Base-by-base conservation (phyloP, 805 yeast genomes). In the Myxozyma lipomycoides region DNA sequence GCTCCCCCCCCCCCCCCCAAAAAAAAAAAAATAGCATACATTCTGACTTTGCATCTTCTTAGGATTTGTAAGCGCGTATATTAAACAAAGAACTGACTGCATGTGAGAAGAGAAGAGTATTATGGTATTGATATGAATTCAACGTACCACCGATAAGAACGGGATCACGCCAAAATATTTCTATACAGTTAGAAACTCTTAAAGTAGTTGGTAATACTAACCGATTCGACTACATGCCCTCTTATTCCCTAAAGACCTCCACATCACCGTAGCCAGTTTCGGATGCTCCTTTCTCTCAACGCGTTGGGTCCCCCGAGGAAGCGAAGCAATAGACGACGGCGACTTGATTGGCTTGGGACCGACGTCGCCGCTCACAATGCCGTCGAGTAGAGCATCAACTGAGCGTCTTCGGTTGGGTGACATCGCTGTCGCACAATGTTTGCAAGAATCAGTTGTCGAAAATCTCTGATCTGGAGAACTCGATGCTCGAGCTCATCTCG, bases 171-270 rank as follows among this genome's bases (percentile, higher is more conserved):
- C n/a, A n/a, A n/a, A n/a, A n/a, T n/a, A n/a, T n/a, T n/a, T n/a
- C n/a, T n/a, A 28, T 9, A 28, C 12, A 28, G 32, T 7, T 28
- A 12, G 7, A 7, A 28, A 28, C 12, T 12, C 7, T 28, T 12
- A 28, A 7, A 28, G 32, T 7, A 7, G 7, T 28, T 28, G 32
- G 12, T 9, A 12, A 28, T 9, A 12, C 32, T 9, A 12, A 28
- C 12, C 32, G 7, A 12, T 7, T 12, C 32, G 12, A 28, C 12
- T 28, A 28, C 32, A 9, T 28, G 26, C 45, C 19, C 40, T 43
- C 28, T 46, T 44, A 21, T 55, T 49, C 21, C 48, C 49, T 35
- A 23, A 22, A 4, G 59, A 48, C n/a, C 49, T 53, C 32, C 59
- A 44, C 40, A 10, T n/a, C 24, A 43, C 45, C 38, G n/a, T 22